These are phyloP conservation scores for Coprinopsis marcescibilis DNA, from an alignment of 768 basidiomycete species.

Conservation along the genomic window DNA sequence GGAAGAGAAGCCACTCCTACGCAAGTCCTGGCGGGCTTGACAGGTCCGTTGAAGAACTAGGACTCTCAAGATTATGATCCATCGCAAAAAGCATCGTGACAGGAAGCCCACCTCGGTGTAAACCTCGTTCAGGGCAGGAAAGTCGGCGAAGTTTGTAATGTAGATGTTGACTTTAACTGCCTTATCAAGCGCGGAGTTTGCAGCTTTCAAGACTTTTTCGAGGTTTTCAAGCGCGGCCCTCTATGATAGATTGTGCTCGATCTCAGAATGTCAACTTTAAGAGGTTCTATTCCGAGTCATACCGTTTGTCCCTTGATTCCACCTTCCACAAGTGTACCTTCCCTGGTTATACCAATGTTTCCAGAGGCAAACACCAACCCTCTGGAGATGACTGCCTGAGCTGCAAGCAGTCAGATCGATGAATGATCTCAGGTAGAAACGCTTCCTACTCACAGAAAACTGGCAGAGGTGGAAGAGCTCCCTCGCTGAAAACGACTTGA, in stretches of 20 bases:
- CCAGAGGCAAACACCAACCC: constrained; percentile 15
- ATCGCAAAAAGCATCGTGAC: too few species aligned
- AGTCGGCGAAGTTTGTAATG: constrained; percentile 10
- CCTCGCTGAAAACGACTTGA: constrained; percentile 23
- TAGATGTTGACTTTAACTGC: constrained; percentile 14
- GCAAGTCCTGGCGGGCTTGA: constrained; percentile 15
- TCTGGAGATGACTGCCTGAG: constrained; percentile 15
- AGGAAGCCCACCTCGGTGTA: constrained; percentile 11
- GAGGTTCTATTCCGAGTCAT: neutral
- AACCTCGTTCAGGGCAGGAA: constrained; percentile 13
- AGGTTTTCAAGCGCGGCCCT: constrained; percentile 15
- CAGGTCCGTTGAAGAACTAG: too few species aligned
- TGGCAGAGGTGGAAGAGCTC: constrained; percentile 30
- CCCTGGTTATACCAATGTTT: constrained; percentile 12
- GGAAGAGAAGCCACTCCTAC: constrained; percentile 15
- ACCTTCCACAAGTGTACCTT: constrained; percentile 13
- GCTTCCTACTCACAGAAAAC: constrained; percentile 26
- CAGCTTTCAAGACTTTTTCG: constrained; percentile 13
- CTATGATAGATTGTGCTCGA: neutral
- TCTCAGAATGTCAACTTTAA: neutral
- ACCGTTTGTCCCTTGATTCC: constrained; percentile 15
- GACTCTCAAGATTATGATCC: too few species aligned
- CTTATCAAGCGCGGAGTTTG: constrained; percentile 11
- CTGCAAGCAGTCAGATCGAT: neutral
- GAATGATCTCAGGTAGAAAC: neutral